Evolutionary conservation across 352 stramenopile species (phyloP).

Genomic region (Pythium monospermum): DNA sequence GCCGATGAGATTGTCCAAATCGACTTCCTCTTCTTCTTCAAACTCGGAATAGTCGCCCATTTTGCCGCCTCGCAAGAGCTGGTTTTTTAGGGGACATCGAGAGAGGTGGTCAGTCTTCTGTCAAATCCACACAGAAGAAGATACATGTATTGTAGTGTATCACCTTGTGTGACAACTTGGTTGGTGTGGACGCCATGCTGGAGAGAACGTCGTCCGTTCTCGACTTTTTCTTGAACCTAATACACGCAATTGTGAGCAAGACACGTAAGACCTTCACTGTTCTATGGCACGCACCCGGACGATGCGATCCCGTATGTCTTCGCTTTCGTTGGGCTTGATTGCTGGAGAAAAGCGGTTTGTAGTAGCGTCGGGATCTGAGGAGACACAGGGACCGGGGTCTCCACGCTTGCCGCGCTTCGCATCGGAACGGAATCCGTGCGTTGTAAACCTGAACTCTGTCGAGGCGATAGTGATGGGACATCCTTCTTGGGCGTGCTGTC

Average conservation of each 20-base stretch:
- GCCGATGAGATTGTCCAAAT: conserved; percentile 75
- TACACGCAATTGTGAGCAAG: neutral
- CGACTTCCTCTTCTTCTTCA: conserved; percentile 71
- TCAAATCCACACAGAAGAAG: neutral
- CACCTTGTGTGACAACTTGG: conserved; percentile 65
- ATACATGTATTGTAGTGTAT: neutral
- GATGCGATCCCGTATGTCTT: conserved; percentile 54
- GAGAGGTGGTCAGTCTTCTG: neutral
- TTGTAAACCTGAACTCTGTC: neutral
- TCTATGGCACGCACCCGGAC: conserved; percentile 32
- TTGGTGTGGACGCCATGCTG: conserved; percentile 52
- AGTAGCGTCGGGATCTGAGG: conserved; percentile 39
- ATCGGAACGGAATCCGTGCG: neutral
- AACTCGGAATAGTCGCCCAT: conserved; percentile 79
- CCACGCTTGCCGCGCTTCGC: neutral
- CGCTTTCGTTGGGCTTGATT: conserved; percentile 42
- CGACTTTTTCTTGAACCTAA: conserved; percentile 52
- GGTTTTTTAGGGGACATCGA: no score
- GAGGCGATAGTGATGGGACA: neutral
- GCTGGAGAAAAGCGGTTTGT: conserved; percentile 56
- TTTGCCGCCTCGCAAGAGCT: conserved; percentile 69
- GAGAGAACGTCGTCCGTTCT: conserved; percentile 46
- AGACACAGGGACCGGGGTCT: neutral
- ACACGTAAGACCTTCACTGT: no score
- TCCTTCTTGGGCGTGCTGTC: conserved; percentile 17